Conservation (phyloP, 2,329 filamentous ascomycete genomes). For the Alternaria brassicae region DNA sequence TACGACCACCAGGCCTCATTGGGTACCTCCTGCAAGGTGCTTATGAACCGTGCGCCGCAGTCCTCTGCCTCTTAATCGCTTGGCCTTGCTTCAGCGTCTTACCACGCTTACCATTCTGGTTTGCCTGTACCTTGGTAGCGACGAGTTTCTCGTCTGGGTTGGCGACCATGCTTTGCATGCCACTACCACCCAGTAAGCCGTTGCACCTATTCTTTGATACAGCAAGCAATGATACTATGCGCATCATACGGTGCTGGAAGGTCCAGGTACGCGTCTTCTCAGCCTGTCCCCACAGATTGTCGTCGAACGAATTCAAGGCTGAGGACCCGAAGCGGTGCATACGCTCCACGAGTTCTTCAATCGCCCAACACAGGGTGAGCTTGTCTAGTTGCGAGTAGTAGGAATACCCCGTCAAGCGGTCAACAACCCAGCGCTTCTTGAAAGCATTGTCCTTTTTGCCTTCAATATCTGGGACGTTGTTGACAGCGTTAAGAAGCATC, state of each 20-base stretch:
- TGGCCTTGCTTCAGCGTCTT: background rate
- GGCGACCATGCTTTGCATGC: constrained; percentile 7
- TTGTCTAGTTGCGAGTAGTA: constrained; percentile 3
- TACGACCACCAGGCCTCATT: background rate
- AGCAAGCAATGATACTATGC: constrained; percentile 3
- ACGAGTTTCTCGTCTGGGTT: background rate
- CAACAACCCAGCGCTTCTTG: background rate
- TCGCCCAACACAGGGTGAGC: constrained; percentile 5
- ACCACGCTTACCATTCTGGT: constrained; percentile 2
- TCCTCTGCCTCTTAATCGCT: background rate
- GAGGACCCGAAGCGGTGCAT: background rate
- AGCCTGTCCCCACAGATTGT: background rate
- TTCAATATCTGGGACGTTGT: background rate
- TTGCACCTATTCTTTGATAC: constrained; percentile 10
- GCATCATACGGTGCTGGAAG: background rate
- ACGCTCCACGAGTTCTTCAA: background rate
- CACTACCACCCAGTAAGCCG: background rate
- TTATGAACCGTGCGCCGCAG: background rate
- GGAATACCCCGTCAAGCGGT: background rate
- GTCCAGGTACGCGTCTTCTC: background rate
- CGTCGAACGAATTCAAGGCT: background rate
- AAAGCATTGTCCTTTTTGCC: background rate
- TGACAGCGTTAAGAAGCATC: constrained; percentile 10
- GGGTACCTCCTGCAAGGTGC: background rate
- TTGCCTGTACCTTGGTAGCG: background rate